Conservation (phyloP, 2,329 filamentous ascomycete species). For the Colletotrichum simmondsii region DNA sequence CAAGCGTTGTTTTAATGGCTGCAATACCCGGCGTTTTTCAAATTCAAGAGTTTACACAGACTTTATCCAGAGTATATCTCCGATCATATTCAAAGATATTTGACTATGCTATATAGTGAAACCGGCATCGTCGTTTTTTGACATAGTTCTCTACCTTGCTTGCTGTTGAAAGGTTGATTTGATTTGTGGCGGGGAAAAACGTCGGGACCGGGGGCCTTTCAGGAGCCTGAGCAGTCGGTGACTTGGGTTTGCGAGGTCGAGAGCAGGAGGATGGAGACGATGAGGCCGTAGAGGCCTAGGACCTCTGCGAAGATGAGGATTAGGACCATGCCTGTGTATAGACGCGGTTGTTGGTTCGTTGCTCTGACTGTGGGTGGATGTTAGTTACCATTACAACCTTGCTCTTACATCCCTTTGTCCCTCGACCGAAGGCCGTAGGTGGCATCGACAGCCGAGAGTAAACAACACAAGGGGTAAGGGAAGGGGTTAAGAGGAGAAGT, state of each 20-base stretch:
- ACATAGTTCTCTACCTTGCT: no score
- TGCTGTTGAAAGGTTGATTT: neutral
- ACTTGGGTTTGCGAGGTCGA: constrained; percentile 41
- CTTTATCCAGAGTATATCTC: no score
- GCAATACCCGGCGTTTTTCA: constrained; percentile 33
- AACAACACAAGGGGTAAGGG: neutral
- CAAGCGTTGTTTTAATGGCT: constrained; percentile 18
- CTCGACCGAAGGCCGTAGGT: neutral
- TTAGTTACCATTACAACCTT: neutral
- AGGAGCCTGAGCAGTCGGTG: neutral
- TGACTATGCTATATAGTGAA: no score
- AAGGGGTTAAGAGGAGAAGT: neutral
- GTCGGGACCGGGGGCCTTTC: neutral
- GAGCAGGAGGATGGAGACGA: constrained; percentile 61
- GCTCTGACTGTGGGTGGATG: constrained; percentile 48
- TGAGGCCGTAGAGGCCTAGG: constrained; percentile 56
- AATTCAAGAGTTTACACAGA: neutral
- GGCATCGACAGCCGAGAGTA: neutral
- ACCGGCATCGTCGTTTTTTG: no score
- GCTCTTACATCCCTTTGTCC: neutral
- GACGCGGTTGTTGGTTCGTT: constrained; percentile 57
- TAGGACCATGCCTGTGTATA: constrained; percentile 59
- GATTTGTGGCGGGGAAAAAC: neutral
- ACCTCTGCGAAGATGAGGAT: constrained; percentile 61
- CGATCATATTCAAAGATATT: no score